phyloP scores from a whole-genome alignment of 2,329 filamentous ascomycete species.

The Fusarium pilosicola region DNA sequence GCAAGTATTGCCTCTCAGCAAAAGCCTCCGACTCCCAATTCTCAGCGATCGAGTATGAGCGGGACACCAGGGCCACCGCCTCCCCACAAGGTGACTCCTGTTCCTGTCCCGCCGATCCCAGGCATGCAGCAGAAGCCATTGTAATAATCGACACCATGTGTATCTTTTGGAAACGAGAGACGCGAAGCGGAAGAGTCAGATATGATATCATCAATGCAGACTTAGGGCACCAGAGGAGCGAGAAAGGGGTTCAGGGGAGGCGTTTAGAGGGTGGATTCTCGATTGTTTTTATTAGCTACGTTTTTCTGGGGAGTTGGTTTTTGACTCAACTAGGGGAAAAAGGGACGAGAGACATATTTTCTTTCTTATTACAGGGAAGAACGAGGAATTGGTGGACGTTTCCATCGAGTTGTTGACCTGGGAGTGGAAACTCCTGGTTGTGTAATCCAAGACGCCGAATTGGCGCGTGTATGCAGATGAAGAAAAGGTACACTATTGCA shows the following conservation, averaged over 20 bases:
- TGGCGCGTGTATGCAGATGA: slow-evolving; percentile 36
- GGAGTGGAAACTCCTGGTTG: slow-evolving; percentile 24
- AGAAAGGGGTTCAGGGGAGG: slow-evolving; percentile 27
- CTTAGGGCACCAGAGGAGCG: slow-evolving; percentile 1
- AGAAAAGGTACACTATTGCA: slow-evolving; percentile 21
- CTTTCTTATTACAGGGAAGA: slow-evolving; percentile 22
- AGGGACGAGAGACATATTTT: slow-evolving; percentile 13
- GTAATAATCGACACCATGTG: slow-evolving; percentile 15
- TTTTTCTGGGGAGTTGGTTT: slow-evolving; percentile 35
- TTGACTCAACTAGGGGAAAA: slow-evolving; percentile 31
- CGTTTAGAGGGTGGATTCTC: slow-evolving; percentile 43
- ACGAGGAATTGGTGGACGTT: background rate
- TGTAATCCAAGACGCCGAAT: slow-evolving; percentile 33
- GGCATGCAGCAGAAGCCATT: slow-evolving; percentile 48
- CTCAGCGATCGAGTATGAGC: slow-evolving; percentile 46
- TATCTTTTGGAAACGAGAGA: slow-evolving; percentile 17
- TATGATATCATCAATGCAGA: background rate
- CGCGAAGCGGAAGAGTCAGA: slow-evolving; percentile 7
- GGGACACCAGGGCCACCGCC: slow-evolving; percentile 49
- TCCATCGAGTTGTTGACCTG: slow-evolving; percentile 15
- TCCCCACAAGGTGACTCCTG: slow-evolving; percentile 57
- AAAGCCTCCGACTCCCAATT: slow-evolving; percentile 51
- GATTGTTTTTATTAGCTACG: slow-evolving; percentile 32
- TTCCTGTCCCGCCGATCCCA: slow-evolving; percentile 56
- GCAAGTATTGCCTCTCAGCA: slow-evolving; percentile 50